Evolutionary conservation across 805 yeast species (phyloP), one percentile per base, ranked within the genome.

Genomic region (Hanseniaspora lachancei): DNA sequence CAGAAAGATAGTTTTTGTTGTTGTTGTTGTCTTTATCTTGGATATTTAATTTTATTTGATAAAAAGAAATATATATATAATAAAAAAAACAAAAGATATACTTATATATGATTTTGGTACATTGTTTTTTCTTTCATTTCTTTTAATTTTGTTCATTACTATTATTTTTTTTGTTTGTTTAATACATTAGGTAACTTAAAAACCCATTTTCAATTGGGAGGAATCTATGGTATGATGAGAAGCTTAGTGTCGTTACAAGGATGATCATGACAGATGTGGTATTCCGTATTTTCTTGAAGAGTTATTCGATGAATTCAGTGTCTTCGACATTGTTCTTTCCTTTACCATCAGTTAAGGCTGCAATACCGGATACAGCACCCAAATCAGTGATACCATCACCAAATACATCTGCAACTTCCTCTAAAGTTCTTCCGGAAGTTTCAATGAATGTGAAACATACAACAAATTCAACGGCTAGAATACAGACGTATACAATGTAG

Each of bases 381-480:
- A 59, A 49, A 24, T 55, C 54, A 32, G 38, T 23, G 32, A 60
- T 54, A 48, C 61, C 62, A 43, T 66, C 72, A 55, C 68, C 71
- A 51, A 69, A 69, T 27, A 65, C 68, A 51, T 62, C 65, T 16
- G 69, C 69, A 55, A 72, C 71, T 59, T 71, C 72, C 60, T 72
- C 75, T 55, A 72, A 62, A 1, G 71, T 63, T 53, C 65, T 61
- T 16, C 74, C 74, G 21, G 66, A 64, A 3, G 74, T 72, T 58
- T 72, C 75, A 54, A 70, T 70, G 58, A 67, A 69, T 6, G 69
- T 61, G 55, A 69, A 63, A 46, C 67, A 66, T 29, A 67, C 63
- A 36, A 61, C 58, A 43, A 68, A 56, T 49, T 68, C 67, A 20
- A 69, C 69, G 23, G 60, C 63, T 53, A 63, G 48, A 49, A 68